Evolutionary conservation across 2,329 filamentous ascomycete genomes (phyloP).

Genomic region (Pleomassaria siparia): DNA sequence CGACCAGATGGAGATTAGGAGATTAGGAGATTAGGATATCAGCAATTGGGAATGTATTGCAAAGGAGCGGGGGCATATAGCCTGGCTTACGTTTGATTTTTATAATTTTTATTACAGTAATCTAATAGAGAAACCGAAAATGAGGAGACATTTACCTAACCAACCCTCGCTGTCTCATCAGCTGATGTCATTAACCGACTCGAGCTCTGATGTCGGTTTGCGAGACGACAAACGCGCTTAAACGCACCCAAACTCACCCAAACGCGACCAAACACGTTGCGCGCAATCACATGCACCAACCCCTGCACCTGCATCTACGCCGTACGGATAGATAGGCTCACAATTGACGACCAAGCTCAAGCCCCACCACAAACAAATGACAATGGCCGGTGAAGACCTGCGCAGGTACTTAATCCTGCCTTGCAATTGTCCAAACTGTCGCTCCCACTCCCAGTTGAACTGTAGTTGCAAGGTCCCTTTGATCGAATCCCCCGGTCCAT

Average conservation of each 20-base stretch:
- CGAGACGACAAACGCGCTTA: background rate
- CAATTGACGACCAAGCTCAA: background rate
- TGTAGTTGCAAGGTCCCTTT: background rate
- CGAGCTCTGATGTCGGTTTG: too few species aligned
- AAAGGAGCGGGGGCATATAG: too few species aligned
- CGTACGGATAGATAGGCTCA: background rate
- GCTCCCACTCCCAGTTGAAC: slow-evolving; percentile 10
- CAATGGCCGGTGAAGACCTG: slow-evolving; percentile 21
- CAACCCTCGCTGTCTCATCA: too few species aligned
- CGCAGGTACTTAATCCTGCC: slow-evolving; percentile 21
- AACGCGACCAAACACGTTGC: too few species aligned
- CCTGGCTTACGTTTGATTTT: too few species aligned
- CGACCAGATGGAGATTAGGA: too few species aligned
- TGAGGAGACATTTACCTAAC: too few species aligned
- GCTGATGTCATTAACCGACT: too few species aligned
- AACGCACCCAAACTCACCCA: slow-evolving; percentile 13
- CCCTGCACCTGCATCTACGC: too few species aligned
- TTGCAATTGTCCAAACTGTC: slow-evolving; percentile 45
- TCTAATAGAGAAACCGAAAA: background rate
- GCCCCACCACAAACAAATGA: background rate
- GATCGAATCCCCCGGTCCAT: too few species aligned
- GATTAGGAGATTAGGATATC: too few species aligned
- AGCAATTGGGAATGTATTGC: too few species aligned
- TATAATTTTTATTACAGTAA: background rate
- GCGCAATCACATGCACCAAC: slow-evolving; percentile 30